Percentiles rank a stretch among this genome's conserved stretches.
phyloP scores from a whole-genome alignment of 83 land plant genomes.

The Larix sibirica region DNA sequence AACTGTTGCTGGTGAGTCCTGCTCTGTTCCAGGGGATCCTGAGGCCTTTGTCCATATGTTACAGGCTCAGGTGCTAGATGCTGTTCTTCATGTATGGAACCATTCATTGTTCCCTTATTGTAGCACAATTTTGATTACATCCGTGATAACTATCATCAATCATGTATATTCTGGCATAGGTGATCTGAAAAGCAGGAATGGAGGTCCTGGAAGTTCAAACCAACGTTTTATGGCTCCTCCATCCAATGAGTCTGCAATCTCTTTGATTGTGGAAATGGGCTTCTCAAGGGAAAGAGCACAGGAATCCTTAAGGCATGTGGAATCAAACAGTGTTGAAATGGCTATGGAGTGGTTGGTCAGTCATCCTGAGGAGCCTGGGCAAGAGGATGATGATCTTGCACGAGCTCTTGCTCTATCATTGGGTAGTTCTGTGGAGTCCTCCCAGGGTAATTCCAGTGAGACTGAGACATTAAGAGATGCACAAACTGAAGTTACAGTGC shows the following conservation, averaged over 20 bases:
- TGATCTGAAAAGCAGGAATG: conserved; percentile 57
- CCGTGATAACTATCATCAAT: conserved; percentile 68
- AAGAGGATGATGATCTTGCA: conserved; percentile 91
- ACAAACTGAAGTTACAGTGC: conserved; percentile 40
- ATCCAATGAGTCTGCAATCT: conserved; percentile 82
- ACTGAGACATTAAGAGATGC: conserved; percentile 44
- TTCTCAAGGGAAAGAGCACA: conserved; percentile 86
- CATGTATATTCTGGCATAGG: conserved; percentile 80
- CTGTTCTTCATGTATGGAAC: conserved; percentile 90
- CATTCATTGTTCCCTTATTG: conserved; percentile 80
- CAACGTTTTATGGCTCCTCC: conserved; percentile 60
- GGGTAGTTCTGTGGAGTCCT: conserved; percentile 57
- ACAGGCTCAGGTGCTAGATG: conserved; percentile 82
- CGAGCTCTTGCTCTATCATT: conserved; percentile 88
- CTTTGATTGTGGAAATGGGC: conserved; percentile 94
- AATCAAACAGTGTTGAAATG: conserved; percentile 88
- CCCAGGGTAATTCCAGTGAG: conserved; percentile 40
- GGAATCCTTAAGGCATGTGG: conserved; percentile 81
- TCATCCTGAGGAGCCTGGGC: conserved; percentile 79
- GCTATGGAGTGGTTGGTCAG: conserved; percentile 95
- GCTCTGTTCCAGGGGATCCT: conserved; percentile 75
- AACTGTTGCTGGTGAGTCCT: conserved; percentile 66
- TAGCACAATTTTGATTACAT: conserved; percentile 53
- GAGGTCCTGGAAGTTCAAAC: conserved; percentile 29
- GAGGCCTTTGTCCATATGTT: conserved; percentile 70